Conservation (phyloP, 208 protist species). For the Trypanosoma vivax region DNA sequence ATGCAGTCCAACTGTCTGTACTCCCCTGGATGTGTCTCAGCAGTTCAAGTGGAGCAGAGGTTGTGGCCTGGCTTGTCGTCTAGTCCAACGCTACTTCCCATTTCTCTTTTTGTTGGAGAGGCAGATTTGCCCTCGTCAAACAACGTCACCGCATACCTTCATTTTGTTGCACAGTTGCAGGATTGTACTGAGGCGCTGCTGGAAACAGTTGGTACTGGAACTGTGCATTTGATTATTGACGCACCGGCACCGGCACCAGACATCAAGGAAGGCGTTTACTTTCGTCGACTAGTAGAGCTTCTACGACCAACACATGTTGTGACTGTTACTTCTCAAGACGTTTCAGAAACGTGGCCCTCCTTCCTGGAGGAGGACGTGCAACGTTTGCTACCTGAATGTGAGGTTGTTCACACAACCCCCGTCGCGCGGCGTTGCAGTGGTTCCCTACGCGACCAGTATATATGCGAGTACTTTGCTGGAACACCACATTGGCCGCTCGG, state of each 20-base stretch:
- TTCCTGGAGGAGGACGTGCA: conserved; percentile 75
- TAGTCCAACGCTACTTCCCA: conserved; percentile 32
- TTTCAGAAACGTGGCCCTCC: conserved; percentile 43
- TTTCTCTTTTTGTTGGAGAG: conserved; percentile 52
- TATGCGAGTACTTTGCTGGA: conserved; percentile 70
- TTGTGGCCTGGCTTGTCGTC: conserved; percentile 47
- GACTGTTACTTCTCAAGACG: conserved; percentile 39
- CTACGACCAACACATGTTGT: conserved; percentile 69
- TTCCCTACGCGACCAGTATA: conserved; percentile 20
- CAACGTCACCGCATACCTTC: conserved; percentile 30
- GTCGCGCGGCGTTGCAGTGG: conserved; percentile 18
- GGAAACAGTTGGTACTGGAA: conserved; percentile 3
- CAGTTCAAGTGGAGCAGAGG: conserved; percentile 12
- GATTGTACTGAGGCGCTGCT: conserved; percentile 44
- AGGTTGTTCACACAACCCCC: conserved; percentile 39
- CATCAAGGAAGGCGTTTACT: conserved; percentile 61
- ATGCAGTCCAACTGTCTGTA: conserved; percentile 62
- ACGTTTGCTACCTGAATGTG: conserved; percentile 63
- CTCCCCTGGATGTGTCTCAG: conserved; percentile 55
- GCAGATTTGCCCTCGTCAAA: conserved; percentile 29
- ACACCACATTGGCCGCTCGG: conserved; percentile 36
- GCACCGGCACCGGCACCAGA: conserved; percentile 49
- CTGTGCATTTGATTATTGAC: conserved; percentile 55
- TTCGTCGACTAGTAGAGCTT: conserved; percentile 62
- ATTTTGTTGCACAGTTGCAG: conserved; percentile 57